phyloP scores from a whole-genome alignment of 495 filamentous ascomycete genomes.

The Wilcoxina mikolae region DNA sequence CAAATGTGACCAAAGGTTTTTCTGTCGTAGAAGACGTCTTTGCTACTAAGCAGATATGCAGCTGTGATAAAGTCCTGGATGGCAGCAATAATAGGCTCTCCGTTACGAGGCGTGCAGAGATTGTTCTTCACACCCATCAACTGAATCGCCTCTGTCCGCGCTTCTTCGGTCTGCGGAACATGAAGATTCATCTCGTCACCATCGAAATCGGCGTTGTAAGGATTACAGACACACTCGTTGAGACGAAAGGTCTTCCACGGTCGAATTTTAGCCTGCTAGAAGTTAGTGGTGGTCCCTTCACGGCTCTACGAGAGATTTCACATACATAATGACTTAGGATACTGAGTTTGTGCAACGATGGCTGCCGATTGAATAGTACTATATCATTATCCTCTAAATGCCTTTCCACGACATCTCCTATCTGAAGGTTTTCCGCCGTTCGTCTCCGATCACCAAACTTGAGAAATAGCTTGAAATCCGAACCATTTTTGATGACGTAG shows the following conservation, averaged over 20 bases:
- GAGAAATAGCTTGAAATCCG: conserved; percentile 52
- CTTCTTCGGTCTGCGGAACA: conserved; percentile 95
- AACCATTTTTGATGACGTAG: conserved; percentile 56
- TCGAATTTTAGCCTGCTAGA: conserved; percentile 48
- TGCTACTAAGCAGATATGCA: conserved; percentile 77
- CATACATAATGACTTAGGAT: conserved; percentile 78
- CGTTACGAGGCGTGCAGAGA: conserved; percentile 86
- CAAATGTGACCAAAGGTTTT: conserved; percentile 75
- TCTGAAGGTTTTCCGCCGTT: conserved; percentile 53
- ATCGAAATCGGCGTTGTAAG: conserved; percentile 98
- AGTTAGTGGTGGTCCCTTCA: conserved; percentile 5
- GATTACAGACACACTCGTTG: conserved; percentile 95
- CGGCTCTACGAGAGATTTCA: conserved; percentile 1
- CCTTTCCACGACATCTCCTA: conserved; percentile 82
- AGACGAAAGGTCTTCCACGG: conserved; percentile 93
- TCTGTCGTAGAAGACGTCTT: conserved; percentile 83
- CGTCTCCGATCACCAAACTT: conserved; percentile 54
- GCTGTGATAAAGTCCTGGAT: conserved; percentile 98
- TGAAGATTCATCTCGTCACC: conserved; percentile 99
- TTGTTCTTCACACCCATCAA: conserved; percentile 98
- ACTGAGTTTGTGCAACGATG: conserved; percentile 92
- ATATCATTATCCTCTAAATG: conserved; percentile 94
- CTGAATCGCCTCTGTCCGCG: conserved; percentile 83
- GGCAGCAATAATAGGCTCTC: conserved; percentile 93
- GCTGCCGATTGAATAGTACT: conserved; percentile 95